These are phyloP conservation scores for Tieghemiomyces parasiticus DNA, from an alignment of 192 early-diverging fungal genomes.

Conservation along the genomic window DNA sequence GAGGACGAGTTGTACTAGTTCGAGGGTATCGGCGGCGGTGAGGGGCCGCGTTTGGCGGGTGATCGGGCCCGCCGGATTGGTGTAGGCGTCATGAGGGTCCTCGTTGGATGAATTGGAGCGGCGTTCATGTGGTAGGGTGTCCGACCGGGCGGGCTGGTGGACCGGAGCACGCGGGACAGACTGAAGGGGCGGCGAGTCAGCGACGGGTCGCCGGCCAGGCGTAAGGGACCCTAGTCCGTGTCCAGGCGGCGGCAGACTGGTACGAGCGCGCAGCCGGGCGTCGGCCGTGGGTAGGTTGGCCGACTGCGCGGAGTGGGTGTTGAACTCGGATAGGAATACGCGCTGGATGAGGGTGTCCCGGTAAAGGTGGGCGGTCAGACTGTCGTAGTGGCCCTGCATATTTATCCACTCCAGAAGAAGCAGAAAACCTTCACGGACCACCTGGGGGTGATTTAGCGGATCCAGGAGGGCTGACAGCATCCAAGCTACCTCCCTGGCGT, in stretches of 20 bases:
- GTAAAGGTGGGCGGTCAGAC: neutral
- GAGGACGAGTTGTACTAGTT: neutral
- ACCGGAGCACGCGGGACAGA: too few relatives aligned
- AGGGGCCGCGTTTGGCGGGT: neutral
- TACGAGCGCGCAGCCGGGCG: neutral
- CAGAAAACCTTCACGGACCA: neutral
- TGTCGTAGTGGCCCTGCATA: neutral
- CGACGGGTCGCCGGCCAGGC: too few relatives aligned
- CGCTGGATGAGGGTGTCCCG: neutral
- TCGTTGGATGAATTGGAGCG: neutral
- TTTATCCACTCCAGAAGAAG: conserved; percentile 1
- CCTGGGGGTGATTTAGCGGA: conserved; percentile 1
- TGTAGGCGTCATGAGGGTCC: neutral
- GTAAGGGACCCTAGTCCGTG: too few relatives aligned
- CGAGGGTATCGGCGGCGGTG: neutral
- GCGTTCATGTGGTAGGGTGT: neutral
- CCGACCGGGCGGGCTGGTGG: neutral
- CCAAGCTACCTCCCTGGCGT: neutral
- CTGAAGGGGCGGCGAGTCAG: too few relatives aligned
- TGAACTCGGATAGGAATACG: neutral
- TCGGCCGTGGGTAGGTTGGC: neutral
- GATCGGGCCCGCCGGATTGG: neutral
- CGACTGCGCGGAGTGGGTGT: too few relatives aligned
- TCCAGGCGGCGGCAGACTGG: neutral
- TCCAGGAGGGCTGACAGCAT: neutral